Base-by-base conservation (phyloP, 805 yeast species). In the Starmerella sp. region DNA sequence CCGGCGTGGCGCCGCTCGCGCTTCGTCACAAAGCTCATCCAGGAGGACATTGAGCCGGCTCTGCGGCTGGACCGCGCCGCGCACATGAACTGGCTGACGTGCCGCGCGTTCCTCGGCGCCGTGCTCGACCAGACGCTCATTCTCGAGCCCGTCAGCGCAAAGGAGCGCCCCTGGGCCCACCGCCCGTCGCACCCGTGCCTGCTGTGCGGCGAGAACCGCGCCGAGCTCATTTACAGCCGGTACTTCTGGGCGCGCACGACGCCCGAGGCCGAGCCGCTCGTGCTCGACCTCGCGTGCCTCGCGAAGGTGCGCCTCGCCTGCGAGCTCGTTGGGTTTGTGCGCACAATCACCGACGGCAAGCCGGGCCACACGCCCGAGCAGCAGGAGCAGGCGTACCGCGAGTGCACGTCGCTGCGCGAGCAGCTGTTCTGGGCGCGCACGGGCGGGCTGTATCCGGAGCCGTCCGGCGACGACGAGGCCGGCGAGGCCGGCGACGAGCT, bases 141-240 rank as follows among this genome's bases (percentile, higher is more conserved):
- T 3, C 82, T 91, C 41, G 95, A 89, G 68, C 98, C 98, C 0
- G 78, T 90, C 8, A 80, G 87, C 51, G 90, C 91, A 0, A 76
- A 84, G 42, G 89, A 90, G 63, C 95, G 86, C 67, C 78, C 80
- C 1, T 84, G 83, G 67, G 54, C 65, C 35, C 51, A 50, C 11
- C 57, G 66, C 30, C 77, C 85, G 28, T 74, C 76, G 51, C 80
- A 80, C 2, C 80, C 89, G 5, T 91, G 97, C 70, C 75, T 89
- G 5, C 73, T 91, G 44, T 91, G 97, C 72, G 91, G 90, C 6
- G 97, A 90, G 67, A 66, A 70, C 11, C 76, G 95, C 57, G 76
- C 77, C 64, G 87, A 82, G 63, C 75, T 79, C 54, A 73, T 86
- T 60, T 89, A 86, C 68, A 83, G 91, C 2, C 77, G 97, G 59